phyloP scores from a whole-genome alignment of 768 basidiomycete species.

The Pulveroboletus sp. region DNA sequence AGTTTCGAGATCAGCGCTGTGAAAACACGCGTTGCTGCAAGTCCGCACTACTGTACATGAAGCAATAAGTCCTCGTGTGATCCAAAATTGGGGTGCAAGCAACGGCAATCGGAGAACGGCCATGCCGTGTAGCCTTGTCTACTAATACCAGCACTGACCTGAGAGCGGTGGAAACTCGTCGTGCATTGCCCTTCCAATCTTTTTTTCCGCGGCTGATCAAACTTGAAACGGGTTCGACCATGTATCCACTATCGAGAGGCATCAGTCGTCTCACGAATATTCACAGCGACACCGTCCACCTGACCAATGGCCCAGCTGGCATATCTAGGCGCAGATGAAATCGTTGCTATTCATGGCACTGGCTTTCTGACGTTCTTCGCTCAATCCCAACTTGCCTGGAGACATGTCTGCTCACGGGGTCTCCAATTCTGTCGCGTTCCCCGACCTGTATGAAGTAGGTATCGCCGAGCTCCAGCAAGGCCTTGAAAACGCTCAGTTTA shows the following conservation, averaged over 20 bases:
- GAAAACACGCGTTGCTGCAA: background rate
- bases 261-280: background rate
- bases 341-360: background rate
- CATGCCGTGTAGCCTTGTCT: too few relatives aligned
- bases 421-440: conserved; percentile 24
- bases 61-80: too few relatives aligned
- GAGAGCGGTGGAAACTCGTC: background rate
- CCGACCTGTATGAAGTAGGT: conserved; percentile 61
- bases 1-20: too few relatives aligned
- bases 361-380: conserved; percentile 2
- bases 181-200: background rate
- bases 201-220: background rate
- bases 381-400: conserved; percentile 1
- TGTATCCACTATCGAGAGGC: background rate
- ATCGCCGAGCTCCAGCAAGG: conserved; percentile 52
- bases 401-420: conserved; percentile 10
- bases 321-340: background rate
- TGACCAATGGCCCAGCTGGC: background rate
- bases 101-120: background rate
- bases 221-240: background rate
- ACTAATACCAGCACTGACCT: too few relatives aligned
- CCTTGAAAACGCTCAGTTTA: conserved; percentile 45
- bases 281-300: background rate
- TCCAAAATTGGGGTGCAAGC: background rate
- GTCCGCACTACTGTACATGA: too few relatives aligned